These are phyloP conservation scores for Sugiyamaella neomexicana DNA, from an alignment of 1,139 yeast species.

Conservation along the genomic window DNA sequence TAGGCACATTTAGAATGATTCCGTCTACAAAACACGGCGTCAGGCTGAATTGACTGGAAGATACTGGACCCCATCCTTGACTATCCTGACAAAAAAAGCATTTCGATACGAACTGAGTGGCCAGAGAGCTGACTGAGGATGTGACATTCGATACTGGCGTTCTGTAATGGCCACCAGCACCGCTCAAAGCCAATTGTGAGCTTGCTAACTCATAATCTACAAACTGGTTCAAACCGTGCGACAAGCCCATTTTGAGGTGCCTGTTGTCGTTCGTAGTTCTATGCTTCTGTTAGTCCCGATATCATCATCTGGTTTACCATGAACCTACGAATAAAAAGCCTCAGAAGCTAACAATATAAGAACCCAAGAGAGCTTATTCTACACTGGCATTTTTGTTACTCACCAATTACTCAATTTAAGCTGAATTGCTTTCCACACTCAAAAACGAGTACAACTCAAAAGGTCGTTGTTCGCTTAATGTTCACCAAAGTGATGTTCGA, in stretches of 20 bases:
- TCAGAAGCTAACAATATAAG: no score
- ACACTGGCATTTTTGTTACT: no score
- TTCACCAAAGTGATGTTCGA: no score
- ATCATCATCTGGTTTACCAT: no score
- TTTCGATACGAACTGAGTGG: background rate
- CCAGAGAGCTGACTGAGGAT: background rate
- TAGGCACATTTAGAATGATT: slow-evolving; percentile 52
- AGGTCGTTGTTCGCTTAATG: no score
- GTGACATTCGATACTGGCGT: background rate
- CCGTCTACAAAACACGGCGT: slow-evolving; percentile 87
- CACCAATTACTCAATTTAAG: no score
- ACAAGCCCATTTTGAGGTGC: slow-evolving; percentile 4
- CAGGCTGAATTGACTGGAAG: slow-evolving; percentile 56
- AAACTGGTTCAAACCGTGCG: slow-evolving; percentile 13
- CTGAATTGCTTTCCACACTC: no score
- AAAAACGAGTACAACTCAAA: no score
- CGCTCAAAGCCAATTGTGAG: slow-evolving; percentile 10
- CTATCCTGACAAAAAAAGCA: slow-evolving; percentile 43
- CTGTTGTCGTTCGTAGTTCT: no score
- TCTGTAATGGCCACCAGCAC: background rate
- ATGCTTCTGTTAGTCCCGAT: no score
- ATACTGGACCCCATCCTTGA: slow-evolving; percentile 81
- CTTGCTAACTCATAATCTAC: slow-evolving; percentile 11
- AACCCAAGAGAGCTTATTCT: no score
- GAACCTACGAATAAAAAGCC: no score